Base-by-base conservation (phyloP, 164 flowering plant species). In the Dillenia suffruticosa region DNA sequence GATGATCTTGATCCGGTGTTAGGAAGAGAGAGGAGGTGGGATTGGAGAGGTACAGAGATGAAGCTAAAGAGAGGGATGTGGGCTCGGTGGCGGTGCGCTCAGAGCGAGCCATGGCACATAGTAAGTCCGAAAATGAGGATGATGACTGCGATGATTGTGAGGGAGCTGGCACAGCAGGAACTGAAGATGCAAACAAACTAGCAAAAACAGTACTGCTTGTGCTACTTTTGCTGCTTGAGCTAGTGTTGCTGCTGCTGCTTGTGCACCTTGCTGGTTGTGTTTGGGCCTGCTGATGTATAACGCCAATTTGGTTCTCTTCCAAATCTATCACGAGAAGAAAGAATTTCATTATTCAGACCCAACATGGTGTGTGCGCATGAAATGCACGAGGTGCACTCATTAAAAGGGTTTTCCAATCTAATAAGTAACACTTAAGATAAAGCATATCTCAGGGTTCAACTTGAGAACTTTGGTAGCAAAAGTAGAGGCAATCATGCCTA, bases 41-140 rank as follows among this genome's bases (percentile, higher is more conserved):
- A 68, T 8, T 75, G 62, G 79, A 79, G 24, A 82, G 76, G n/a
- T 78, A 75, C 11, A 77, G 81, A n/a, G 84, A 80, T 5, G 76
- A 63, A 17, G 78, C 77, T 48, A 79, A 80, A 6, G 57, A 44
- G 10, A 69, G n/a, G 15, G 64, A 24, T 0, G 61, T 32, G 3
- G 77, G 9, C 5, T 70, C 48, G 10, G 61, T 44, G 2, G 81
- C 5, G 16, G 74, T 12, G 12, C 54, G 63, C 17, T 67, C 73
- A 1, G 79, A 16, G 8, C 64, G 68, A 10, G 76, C 51, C 63
- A 78, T 63, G 48, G 75, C 59, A 8, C 77, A 66, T 8, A 78
- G 47, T 9, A 68, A 24, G 61, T 69, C 71, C 22, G 81, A 57
- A 63, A 68, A 77, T 1, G 80, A 63, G 46, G 83, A 49, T 2